Percentiles rank a stretch among this genome's conserved stretches.
phyloP scores from a whole-genome alignment of 2,329 filamentous ascomycete species.

The Colletotrichum sp. region DNA sequence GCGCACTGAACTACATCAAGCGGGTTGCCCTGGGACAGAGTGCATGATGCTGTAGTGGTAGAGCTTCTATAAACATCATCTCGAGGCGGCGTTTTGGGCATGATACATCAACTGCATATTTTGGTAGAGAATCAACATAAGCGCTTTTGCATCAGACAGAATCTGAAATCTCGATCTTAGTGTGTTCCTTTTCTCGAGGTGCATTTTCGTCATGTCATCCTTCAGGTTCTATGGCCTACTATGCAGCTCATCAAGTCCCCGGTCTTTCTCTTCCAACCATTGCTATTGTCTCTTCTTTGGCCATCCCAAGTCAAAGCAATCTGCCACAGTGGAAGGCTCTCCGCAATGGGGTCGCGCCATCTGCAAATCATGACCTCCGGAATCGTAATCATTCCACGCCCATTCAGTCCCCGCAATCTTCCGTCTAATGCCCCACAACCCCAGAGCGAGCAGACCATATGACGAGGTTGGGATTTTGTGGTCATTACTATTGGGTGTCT shows the following conservation, averaged over 20 bases:
- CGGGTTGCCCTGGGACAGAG: neutral
- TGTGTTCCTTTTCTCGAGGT: neutral
- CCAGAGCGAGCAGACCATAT: neutral
- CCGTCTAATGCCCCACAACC: neutral
- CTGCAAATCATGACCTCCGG: neutral
- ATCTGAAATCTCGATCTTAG: neutral
- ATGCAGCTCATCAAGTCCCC: neutral
- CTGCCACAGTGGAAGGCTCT: neutral
- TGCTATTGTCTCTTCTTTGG: neutral
- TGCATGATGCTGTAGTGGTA: neutral
- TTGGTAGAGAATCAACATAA: neutral
- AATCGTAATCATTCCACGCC: neutral
- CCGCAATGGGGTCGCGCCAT: neutral
- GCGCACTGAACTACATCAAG: slow-evolving; percentile 38
- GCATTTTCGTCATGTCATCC: neutral
- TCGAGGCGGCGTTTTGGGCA: neutral
- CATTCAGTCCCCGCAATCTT: neutral
- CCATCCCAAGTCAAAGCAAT: neutral
- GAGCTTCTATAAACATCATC: neutral
- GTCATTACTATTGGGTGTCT: neutral
- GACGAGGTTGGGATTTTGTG: neutral
- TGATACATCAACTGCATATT: neutral
- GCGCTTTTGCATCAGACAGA: neutral
- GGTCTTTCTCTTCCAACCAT: fast-evolving
- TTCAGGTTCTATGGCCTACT: neutral